phyloP scores from a whole-genome alignment of 1,284 basidiomycete genomes.

The Ustilago curta region DNA sequence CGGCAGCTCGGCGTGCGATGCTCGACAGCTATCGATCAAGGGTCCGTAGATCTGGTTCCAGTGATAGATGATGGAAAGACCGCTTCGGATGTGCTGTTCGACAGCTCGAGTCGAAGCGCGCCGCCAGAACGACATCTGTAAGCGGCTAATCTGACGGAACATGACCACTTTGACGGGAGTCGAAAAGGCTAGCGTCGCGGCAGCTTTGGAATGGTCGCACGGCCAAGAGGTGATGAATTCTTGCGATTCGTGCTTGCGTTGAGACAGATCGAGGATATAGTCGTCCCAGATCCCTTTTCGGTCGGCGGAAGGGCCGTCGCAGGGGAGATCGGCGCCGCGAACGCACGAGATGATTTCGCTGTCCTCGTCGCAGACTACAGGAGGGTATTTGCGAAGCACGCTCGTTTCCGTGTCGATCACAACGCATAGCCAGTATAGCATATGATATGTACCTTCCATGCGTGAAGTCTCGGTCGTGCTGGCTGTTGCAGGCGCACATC shows the following conservation, averaged over 20 bases:
- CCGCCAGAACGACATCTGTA: constrained; percentile 34
- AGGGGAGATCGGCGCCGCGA: neutral
- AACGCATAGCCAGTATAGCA: constrained; percentile 31
- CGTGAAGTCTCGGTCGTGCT: constrained; percentile 5
- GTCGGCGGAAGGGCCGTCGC: neutral
- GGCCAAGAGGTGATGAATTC: constrained; percentile 21
- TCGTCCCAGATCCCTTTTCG: constrained; percentile 33
- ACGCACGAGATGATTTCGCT: constrained; percentile 15
- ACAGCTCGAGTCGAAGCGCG: constrained; percentile 15
- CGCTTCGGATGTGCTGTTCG: constrained; percentile 27
- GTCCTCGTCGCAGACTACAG: constrained; percentile 31
- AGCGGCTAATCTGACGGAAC: constrained; percentile 28
- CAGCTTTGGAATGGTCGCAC: constrained; percentile 12
- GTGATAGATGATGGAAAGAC: constrained; percentile 28
- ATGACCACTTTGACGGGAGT: constrained; percentile 35
- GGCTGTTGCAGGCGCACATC: neutral
- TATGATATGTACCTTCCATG: constrained; percentile 36
- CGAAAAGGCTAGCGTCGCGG: constrained; percentile 25
- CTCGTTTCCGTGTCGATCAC: constrained; percentile 33
- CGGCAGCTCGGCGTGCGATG: constrained; percentile 18
- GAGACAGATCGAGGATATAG: constrained; percentile 25
- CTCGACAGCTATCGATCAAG: constrained; percentile 24
- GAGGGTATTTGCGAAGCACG: constrained; percentile 26
- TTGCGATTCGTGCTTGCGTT: constrained; percentile 9
- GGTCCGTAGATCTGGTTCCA: constrained; percentile 28